Evolutionary conservation across 768 basidiomycete genomes (phyloP).

Genomic region (Boletus eberwhitei): DNA sequence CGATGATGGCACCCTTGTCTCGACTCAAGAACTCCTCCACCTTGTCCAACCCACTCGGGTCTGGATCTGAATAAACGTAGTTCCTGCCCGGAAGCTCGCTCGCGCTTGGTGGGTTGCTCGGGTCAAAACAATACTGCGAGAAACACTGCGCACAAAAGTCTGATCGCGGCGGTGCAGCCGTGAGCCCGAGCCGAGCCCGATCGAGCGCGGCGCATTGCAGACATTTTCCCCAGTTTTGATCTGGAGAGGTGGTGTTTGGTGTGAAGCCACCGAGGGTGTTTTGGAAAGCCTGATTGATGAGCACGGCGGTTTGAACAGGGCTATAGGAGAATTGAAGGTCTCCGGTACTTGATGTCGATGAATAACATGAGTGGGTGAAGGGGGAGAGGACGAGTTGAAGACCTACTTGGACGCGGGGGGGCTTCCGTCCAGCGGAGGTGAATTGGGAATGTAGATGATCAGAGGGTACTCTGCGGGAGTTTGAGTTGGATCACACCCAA

Average conservation of each 20-base stretch:
- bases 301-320: conserved; percentile 47
- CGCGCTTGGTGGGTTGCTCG: conserved; percentile 57
- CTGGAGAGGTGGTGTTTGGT: conserved; percentile 55
- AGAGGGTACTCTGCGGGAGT: conserved; percentile 58
- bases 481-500: conserved; percentile 63
- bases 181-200: conserved; percentile 43
- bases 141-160: conserved; percentile 58
- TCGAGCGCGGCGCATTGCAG: conserved; percentile 64
- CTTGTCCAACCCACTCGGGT: conserved; percentile 46
- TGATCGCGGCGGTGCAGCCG: conserved; percentile 38
- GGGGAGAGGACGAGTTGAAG: background rate
- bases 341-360: conserved; percentile 38
- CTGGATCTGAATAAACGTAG: conserved; percentile 50
- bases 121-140: conserved; percentile 53
- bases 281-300: conserved; percentile 58
- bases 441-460: conserved; percentile 73
- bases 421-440: conserved; percentile 63
- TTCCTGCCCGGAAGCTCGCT: conserved; percentile 38
- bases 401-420: conserved; percentile 62
- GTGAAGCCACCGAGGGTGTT: conserved; percentile 59
- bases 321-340: conserved; percentile 65
- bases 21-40: conserved; percentile 41
- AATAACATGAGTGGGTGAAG: conserved; percentile 3
- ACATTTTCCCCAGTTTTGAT: conserved; percentile 51
- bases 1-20: conserved; percentile 48